Base-by-base conservation (phyloP, 805 yeast genomes). In the Saccharomycopsis amapae region DNA sequence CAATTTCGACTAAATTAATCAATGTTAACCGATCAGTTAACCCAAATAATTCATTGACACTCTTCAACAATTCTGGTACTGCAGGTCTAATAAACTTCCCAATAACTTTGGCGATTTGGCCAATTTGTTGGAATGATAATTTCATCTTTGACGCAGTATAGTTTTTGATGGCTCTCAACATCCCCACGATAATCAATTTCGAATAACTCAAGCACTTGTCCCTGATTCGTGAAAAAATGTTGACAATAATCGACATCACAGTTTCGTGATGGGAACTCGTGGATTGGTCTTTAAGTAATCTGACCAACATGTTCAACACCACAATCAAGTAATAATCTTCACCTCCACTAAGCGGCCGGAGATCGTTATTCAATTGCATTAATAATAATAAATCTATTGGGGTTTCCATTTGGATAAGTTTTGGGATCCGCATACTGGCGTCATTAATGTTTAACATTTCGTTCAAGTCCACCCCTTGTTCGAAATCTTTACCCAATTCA, bases 241-340 rank as follows among this genome's bases (percentile, higher is more conserved):
- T 81, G 76, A 88, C 83, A 36, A 93, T 82, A 0, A 97, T 94
- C 56, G 89, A 96, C n/a, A 89, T 85, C 23, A 88, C 95, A 17
- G 86, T 81, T 2, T 89, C 84, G 59, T 93, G 97, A 58, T 89
- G 95, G 0, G 84, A 70, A 7, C 86, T 80, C 46, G 90, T 69
- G 0, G 97, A 85, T 0, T 85, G 77, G 61, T 93, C 98, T 53
- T 82, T 81, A 36, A 93, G 64, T 17, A 93, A 82, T 50, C 81
- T 85, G 78, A 89, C 75, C 50, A 93, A 65, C 5, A 89, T 85
- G 38, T 79, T 79, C 37, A 93, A 85, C 1, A 90, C 97, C 20
- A 93, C 97, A 0, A 96, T 88, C 2, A 97, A 96, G 56, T 85
- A 89, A 56, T 89, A 93, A 55, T 90, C 97, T 46, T 89, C 97